Conservation (phyloP, 78 protist genomes). For the Isochrysis galbana region DNA sequence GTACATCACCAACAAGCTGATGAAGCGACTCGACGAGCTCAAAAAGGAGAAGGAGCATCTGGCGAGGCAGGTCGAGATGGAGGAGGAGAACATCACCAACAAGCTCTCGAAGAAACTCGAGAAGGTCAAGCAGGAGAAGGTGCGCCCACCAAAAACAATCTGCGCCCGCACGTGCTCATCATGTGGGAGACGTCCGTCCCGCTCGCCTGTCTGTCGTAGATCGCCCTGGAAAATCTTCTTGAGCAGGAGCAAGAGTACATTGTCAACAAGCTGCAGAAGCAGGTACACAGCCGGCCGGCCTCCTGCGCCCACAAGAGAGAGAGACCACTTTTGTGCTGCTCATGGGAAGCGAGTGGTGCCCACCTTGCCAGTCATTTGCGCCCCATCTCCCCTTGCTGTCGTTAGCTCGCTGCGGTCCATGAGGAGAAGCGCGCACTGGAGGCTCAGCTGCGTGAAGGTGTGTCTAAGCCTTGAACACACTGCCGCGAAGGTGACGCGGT, state of each 20-base stretch:
- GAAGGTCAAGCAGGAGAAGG: slow-evolving; percentile 71
- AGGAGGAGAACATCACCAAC: slow-evolving; percentile 73
- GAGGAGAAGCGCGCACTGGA: background rate
- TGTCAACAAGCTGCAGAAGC: slow-evolving; percentile 72
- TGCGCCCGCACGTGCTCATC: too few relatives aligned
- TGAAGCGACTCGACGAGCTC: slow-evolving; percentile 64
- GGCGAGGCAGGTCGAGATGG: slow-evolving; percentile 70
- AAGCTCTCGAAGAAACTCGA: slow-evolving; percentile 66
- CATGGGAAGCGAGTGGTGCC: too few relatives aligned
- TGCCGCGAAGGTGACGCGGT: too few relatives aligned
- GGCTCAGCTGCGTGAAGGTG: background rate
- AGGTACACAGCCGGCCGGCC: too few relatives aligned
- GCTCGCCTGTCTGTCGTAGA: too few relatives aligned
- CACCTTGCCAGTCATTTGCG: too few relatives aligned
- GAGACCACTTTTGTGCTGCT: too few relatives aligned
- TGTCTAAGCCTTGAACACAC: too few relatives aligned
- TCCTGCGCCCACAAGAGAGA: too few relatives aligned
- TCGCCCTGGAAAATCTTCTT: slow-evolving; percentile 71
- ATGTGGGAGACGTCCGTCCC: too few relatives aligned
- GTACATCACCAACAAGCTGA: slow-evolving; percentile 66
- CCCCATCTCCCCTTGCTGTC: too few relatives aligned
- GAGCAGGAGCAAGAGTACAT: slow-evolving; percentile 82
- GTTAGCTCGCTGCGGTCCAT: background rate
- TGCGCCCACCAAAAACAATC: too few relatives aligned
- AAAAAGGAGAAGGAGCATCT: slow-evolving; percentile 65